Base-by-base conservation (phyloP, 805 yeast species). In the Kazachstania kunashirensis region DNA sequence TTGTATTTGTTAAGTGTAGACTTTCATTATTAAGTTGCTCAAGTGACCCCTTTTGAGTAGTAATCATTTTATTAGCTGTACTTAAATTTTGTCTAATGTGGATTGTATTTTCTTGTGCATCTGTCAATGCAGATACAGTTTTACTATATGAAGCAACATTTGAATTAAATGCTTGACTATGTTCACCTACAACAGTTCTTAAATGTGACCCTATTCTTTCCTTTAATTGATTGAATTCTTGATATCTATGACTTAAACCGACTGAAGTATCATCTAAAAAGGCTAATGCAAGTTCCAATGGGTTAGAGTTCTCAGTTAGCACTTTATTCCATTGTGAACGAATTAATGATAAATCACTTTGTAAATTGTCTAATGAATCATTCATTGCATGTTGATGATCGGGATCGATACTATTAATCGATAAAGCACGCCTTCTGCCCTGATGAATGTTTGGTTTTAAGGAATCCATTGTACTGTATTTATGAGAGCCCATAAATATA, bases 201-300 rank as follows among this genome's bases (percentile, higher is more conserved):
- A 89, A 64, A 18, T 77, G 71, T 13, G 53, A 53, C 12, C 77
- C 72, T 10, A 88, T 70, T 36, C 71, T 64, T 17, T 64, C 62
- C 42, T 79, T 75, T 31, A 85, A 58, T 33, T 70, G 69, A 29
- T 68, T 64, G 47, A 89, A 89, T 42, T 84, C 86, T 2, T 68
- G 68, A 40, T 68, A 67, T 41, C 79, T 73, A 49, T 78, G 79
- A 0, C 95, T 94, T 49, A 84, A 62, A 0, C 97, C 97, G n/a
- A 86, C 92, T 0, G 95, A 82, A 2, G 94, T 77, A 48, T 78
- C 79, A 57, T 89, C 96, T 49, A 86, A 64, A 39, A 92, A 65
- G 1, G 88, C 77, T 27, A 89, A 65, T 0, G 96, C 96, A 36
- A 79, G 65, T 48, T 85, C 96, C 31, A 92, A 68, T 1, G 95